phyloP scores from a whole-genome alignment of 805 yeast genomes.

The Wickerhamomyces strasburgensis region DNA sequence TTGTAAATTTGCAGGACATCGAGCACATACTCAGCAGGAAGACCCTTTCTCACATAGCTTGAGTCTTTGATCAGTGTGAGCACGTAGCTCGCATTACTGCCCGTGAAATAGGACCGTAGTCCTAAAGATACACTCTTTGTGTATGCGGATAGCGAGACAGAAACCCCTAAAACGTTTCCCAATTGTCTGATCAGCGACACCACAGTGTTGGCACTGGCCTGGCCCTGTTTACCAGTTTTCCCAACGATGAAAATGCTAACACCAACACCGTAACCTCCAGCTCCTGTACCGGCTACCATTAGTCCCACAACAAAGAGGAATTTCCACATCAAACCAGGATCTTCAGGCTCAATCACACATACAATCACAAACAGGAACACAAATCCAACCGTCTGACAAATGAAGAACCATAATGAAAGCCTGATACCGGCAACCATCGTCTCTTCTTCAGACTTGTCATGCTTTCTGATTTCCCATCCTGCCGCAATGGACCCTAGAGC shows the following conservation, averaged over 20 bases:
- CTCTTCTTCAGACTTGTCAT: slow-evolving; percentile 18
- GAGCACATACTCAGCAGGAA: slow-evolving; percentile 9
- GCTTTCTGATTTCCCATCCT: slow-evolving; percentile 29
- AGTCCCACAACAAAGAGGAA: slow-evolving; percentile 25
- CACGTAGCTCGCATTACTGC: slow-evolving; percentile 3
- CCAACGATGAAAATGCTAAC: slow-evolving; percentile 36
- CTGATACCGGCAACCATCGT: slow-evolving; percentile 22
- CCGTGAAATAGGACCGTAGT: slow-evolving; percentile 24
- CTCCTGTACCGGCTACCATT: slow-evolving; percentile 32
- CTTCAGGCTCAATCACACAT: slow-evolving; percentile 10
- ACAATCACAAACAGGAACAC: slow-evolving; percentile 9
- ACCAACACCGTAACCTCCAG: slow-evolving; percentile 38
- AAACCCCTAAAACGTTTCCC: slow-evolving; percentile 41
- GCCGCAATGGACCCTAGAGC: slow-evolving; percentile 36
- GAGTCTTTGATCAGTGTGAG: slow-evolving; percentile 16
- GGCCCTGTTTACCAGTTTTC: slow-evolving; percentile 35
- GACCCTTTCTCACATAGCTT: slow-evolving; percentile 10
- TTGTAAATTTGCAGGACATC: slow-evolving; percentile 16
- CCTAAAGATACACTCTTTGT: slow-evolving; percentile 26
- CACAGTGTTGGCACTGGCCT: slow-evolving; percentile 42
- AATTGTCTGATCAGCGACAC: slow-evolving; percentile 38
- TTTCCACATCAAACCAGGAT: slow-evolving; percentile 16
- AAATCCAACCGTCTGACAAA: slow-evolving; percentile 18
- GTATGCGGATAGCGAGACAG: slow-evolving; percentile 32
- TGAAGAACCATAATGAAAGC: slow-evolving; percentile 13